phyloP scores from a whole-genome alignment of 352 stramenopile genomes.

The Globisporangium ultimum region DNA sequence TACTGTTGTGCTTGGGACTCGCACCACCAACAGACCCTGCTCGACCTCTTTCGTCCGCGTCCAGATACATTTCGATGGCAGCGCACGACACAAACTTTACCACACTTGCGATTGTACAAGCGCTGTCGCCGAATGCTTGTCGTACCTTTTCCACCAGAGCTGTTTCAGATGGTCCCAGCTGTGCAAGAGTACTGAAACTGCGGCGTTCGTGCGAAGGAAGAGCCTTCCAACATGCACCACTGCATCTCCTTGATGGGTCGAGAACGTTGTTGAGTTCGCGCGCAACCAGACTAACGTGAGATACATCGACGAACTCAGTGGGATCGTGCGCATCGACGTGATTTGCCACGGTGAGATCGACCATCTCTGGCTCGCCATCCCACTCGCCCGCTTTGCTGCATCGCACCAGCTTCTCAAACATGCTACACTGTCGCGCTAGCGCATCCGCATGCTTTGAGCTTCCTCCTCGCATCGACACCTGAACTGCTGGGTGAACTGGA shows the following conservation, averaged over 20 bases:
- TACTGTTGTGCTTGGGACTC: too few relatives aligned
- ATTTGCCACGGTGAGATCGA: conserved; percentile 28
- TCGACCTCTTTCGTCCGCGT: too few relatives aligned
- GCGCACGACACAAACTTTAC: too few relatives aligned
- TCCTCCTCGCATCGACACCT: conserved; percentile 43
- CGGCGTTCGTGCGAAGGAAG: too few relatives aligned
- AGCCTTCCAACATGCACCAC: conserved; percentile 36
- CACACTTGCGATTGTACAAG: too few relatives aligned
- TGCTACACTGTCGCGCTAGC: too few relatives aligned
- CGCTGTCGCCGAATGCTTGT: too few relatives aligned
- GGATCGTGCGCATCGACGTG: conserved; percentile 28
- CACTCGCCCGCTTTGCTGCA: conserved; percentile 29
- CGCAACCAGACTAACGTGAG: conserved; percentile 41
- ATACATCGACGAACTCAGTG: conserved; percentile 64
- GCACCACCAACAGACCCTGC: too few relatives aligned
- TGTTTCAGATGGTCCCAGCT: too few relatives aligned
- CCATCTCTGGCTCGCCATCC: conserved; percentile 23
- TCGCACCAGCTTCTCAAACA: conserved; percentile 12
- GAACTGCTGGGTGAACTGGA: conserved; percentile 56
- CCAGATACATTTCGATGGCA: too few relatives aligned
- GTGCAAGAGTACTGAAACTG: too few relatives aligned
- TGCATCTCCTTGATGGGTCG: conserved; percentile 17
- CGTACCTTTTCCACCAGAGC: too few relatives aligned
- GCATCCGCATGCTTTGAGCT: conserved; percentile 44
- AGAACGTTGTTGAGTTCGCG: conserved; percentile 12